These are phyloP conservation scores for Corylus americana DNA, from an alignment of 306 rosid genomes.

Conservation along the genomic window DNA sequence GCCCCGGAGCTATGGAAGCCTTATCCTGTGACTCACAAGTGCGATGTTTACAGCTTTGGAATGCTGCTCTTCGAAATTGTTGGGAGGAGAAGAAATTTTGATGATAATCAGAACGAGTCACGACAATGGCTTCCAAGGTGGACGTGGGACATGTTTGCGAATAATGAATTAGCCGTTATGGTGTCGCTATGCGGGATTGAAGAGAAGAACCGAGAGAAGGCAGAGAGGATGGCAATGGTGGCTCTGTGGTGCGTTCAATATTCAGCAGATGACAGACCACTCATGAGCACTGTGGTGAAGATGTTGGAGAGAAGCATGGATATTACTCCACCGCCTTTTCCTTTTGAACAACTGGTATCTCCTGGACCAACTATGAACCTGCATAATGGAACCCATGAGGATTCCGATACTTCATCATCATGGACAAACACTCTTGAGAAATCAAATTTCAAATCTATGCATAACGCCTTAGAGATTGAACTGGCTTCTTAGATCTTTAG, in stretches of 20 bases:
- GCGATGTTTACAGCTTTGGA: constrained; percentile 51
- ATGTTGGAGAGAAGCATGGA: constrained; percentile 49
- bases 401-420: constrained; percentile 28
- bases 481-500: constrained; percentile 1
- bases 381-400: constrained; percentile 18
- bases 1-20: constrained; percentile 55
- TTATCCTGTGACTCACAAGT: constrained; percentile 36
- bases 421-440: constrained; percentile 1
- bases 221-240: constrained; percentile 44
- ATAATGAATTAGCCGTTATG: constrained; percentile 39
- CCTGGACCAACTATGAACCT: constrained; percentile 5
- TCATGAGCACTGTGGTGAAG: constrained; percentile 50
- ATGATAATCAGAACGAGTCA: constrained; percentile 26
- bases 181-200: constrained; percentile 43
- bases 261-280: constrained; percentile 46
- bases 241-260: constrained; percentile 55
- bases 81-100: constrained; percentile 51
- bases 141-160: constrained; percentile 54
- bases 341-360: constrained; percentile 37
- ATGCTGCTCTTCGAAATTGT: constrained; percentile 46
- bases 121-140: constrained; percentile 49
- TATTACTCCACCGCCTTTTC: constrained; percentile 40
- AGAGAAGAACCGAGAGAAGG: constrained; percentile 37
- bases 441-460: background rate
- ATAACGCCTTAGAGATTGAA: constrained; percentile 32